A percentile compares a stretch with the other conserved stretches of the same genome.
These are phyloP conservation scores for Inga laurina DNA, from an alignment of 306 rosid species.

Conservation along the genomic window DNA sequence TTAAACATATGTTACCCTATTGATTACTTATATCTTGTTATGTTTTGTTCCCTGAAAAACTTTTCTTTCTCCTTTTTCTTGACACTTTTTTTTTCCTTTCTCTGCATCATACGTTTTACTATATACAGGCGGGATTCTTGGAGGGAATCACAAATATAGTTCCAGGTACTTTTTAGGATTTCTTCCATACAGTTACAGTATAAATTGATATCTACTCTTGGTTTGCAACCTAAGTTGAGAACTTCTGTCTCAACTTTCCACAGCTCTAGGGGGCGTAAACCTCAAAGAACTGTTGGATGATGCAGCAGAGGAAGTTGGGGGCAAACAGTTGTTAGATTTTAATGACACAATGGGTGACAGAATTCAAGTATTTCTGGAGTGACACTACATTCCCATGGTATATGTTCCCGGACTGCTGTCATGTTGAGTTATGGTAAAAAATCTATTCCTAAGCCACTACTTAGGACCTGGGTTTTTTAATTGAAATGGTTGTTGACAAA, in stretches of 20 bases:
- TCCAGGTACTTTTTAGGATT: slow-evolving; percentile 68
- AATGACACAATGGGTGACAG: slow-evolving; percentile 83
- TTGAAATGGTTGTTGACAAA: not conserved
- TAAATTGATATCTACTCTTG: not conserved
- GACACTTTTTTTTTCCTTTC: not conserved
- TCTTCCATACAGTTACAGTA: slow-evolving; percentile 10
- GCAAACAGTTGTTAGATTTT: slow-evolving; percentile 75
- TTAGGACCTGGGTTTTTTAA: not conserved
- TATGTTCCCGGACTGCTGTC: slow-evolving; percentile 18
- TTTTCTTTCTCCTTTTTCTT: not conserved
- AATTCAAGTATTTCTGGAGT: slow-evolving; percentile 86
- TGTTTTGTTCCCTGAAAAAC: slow-evolving; percentile 27
- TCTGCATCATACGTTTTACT: slow-evolving; percentile 19
- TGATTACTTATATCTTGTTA: not conserved
- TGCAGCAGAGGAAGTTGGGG: slow-evolving; percentile 81
- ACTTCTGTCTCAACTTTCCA: slow-evolving; percentile 22
- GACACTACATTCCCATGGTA: slow-evolving; percentile 42
- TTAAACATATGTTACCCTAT: not conserved
- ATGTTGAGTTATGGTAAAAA: not conserved
- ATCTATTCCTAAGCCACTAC: not conserved
- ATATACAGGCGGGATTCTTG: slow-evolving; percentile 90
- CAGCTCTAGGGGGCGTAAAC: slow-evolving; percentile 90
- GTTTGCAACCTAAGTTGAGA: slow-evolving; percentile 13
- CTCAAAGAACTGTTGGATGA: slow-evolving; percentile 77
- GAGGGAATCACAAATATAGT: slow-evolving; percentile 85